Percentiles rank a stretch among this genome's conserved stretches.
phyloP scores from a whole-genome alignment of 2,329 filamentous ascomycete genomes.

The Fusarium praegraminearum region DNA sequence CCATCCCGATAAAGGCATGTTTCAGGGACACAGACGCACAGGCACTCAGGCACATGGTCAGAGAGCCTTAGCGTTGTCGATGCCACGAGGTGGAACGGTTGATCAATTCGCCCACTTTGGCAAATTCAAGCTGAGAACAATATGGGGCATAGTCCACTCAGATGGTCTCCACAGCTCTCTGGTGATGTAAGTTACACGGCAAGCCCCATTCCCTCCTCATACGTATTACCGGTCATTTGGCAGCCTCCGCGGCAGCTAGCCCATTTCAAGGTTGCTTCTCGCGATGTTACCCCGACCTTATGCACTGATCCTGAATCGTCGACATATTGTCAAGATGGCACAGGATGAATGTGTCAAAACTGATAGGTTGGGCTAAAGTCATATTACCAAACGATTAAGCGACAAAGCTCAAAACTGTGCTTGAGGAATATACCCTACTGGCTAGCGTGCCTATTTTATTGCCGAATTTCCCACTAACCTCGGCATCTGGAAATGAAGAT shows the following conservation, averaged over 20 bases:
- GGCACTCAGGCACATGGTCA: slow-evolving; percentile 9
- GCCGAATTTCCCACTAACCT: slow-evolving; percentile 33
- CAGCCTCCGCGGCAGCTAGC: slow-evolving; percentile 20
- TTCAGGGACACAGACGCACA: slow-evolving; percentile 16
- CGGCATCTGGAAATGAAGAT: slow-evolving; percentile 30
- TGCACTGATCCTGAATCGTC: slow-evolving; percentile 13
- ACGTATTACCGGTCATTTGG: slow-evolving; percentile 7
- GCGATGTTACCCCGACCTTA: slow-evolving; percentile 3
- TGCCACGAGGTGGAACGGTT: slow-evolving; percentile 42
- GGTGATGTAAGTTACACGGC: slow-evolving; percentile 4
- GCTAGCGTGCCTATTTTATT: slow-evolving; percentile 10
- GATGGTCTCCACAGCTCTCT: slow-evolving; percentile 2
- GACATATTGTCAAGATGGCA: slow-evolving; percentile 4
- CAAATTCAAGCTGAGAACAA: slow-evolving; percentile 27
- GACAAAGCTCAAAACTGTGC: slow-evolving; percentile 17
- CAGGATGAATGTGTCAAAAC: slow-evolving; percentile 8
- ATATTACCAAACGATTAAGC: neutral
- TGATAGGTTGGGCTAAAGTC: slow-evolving; percentile 6
- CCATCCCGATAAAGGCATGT: slow-evolving; percentile 14
- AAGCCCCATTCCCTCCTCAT: slow-evolving; percentile 11
- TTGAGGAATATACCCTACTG: slow-evolving; percentile 9
- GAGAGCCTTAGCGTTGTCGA: slow-evolving; percentile 17
- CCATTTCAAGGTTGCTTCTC: slow-evolving; percentile 15
- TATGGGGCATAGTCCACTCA: slow-evolving; percentile 27
- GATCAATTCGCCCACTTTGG: slow-evolving; percentile 36